A percentile compares a stretch with the other conserved stretches of the same genome.
These are phyloP conservation scores for Mycena haematopus DNA, from an alignment of 768 basidiomycete genomes.

Conservation along the genomic window DNA sequence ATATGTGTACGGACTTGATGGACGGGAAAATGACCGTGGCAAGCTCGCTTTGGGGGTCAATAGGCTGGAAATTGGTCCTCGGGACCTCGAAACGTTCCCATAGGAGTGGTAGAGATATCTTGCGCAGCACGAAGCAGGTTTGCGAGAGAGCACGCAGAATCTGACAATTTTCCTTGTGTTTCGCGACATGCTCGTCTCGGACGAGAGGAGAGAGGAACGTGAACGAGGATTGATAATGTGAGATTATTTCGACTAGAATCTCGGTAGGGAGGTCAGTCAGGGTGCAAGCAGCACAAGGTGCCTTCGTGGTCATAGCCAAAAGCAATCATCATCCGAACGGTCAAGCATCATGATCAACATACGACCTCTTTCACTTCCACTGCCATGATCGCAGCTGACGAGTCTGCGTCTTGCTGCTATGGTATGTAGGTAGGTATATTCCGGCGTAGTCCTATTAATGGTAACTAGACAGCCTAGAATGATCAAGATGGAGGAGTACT, in stretches of 20 bases:
- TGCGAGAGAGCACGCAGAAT: not conserved
- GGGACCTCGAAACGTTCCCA: constrained; percentile 6
- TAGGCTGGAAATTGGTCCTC: not conserved
- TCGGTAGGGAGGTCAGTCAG: not conserved
- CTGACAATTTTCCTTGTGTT: not conserved
- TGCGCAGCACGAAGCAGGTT: not conserved
- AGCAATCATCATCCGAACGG: too few relatives aligned
- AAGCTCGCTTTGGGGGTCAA: not conserved
- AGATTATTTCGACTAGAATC: constrained; percentile 2
- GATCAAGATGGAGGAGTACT: not conserved
- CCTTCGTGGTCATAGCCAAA: too few relatives aligned
- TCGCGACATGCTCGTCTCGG: not conserved
- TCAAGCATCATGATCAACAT: too few relatives aligned
- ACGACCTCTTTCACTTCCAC: not conserved
- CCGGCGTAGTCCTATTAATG: too few relatives aligned
- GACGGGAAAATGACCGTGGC: constrained; percentile 3
- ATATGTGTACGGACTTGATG: constrained; percentile 15
- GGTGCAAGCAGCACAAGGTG: too few relatives aligned
- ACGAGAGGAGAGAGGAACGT: not conserved
- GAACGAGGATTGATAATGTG: not conserved
- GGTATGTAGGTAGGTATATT: too few relatives aligned
- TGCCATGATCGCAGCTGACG: not conserved
- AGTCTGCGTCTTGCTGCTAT: not conserved
- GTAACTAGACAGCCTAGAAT: too few relatives aligned
- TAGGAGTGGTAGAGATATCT: not conserved